A percentile compares a stretch with the other conserved stretches of the same genome.
Conservation (phyloP, 176 grass and related monocot species). For the Pontederia crassipes region DNA sequence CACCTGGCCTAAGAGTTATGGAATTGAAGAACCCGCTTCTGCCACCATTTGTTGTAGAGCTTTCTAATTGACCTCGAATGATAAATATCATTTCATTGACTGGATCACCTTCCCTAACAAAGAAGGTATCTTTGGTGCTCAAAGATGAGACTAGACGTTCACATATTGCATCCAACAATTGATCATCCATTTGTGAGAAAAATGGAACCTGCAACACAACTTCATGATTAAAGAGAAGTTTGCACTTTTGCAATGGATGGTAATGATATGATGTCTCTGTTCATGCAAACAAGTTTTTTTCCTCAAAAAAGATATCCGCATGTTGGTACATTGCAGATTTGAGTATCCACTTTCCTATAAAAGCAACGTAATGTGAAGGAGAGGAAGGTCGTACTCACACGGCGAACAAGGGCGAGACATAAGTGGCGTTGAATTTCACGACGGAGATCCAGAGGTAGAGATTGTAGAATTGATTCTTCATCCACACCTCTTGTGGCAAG, state of each 20-base stretch:
- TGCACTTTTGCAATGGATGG: too few relatives aligned
- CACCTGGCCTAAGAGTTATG: conserved; percentile 73
- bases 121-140: conserved; percentile 81
- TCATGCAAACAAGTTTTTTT: neutral
- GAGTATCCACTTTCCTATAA: too few relatives aligned
- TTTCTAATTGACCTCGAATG: conserved; percentile 80
- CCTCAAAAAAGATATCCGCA: neutral
- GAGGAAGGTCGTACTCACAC: conserved; percentile 26
- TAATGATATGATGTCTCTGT: too few relatives aligned
- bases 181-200: conserved; percentile 95
- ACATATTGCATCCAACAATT: conserved; percentile 87
- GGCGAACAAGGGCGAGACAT: conserved; percentile 70
- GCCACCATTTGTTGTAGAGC: conserved; percentile 89
- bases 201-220: conserved; percentile 49
- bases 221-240: too few relatives aligned
- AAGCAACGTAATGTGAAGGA: neutral
- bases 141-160: conserved; percentile 77
- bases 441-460: conserved; percentile 71
- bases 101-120: conserved; percentile 68
- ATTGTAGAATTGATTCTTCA: conserved; percentile 79
- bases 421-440: conserved; percentile 93
- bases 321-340: too few relatives aligned
- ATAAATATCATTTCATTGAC: conserved; percentile 87
- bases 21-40: conserved; percentile 86
- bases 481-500: conserved; percentile 78